Base-by-base conservation (phyloP, 1,284 basidiomycete species). In the Termitomyces sp. region DNA sequence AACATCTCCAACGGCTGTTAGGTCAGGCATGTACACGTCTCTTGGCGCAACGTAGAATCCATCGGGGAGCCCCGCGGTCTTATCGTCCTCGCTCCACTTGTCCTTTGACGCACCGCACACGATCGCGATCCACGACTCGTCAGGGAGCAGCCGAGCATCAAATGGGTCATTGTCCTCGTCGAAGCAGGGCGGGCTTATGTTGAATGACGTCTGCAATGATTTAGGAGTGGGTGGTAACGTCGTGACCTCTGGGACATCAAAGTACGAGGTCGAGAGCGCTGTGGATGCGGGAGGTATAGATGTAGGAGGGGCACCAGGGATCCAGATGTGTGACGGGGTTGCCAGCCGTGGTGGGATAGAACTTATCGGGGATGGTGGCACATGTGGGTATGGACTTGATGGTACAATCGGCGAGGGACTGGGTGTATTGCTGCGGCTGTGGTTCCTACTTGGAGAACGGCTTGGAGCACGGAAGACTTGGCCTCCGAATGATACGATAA, bases 21-120 rank as follows among this genome's bases (percentile, higher is more conserved):
- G 65, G 67, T 90, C 86, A 8, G 88, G 88, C 82, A 92, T 89
- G 67, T 90, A 90, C 38, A 89, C 81, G 62, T 88, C 81, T 67
- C 74, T 77, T 33, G 87, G 86, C 5, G 86, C 87, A 41, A 89
- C 79, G 63, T 80, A 91, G 69, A 90, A 89, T n/a, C 77, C 76
- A 19, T 82, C 78, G 0, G 88, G 88, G 12, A 90, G 66, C 41
- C 73, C 74, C 15, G 64, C 63, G 34, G 47, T 34, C 47, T 48
- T 48, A 44, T 72, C 73, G 40, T 72, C 72, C 30, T 73, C 68
- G 30, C 63, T 67, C 68, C 76, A 82, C 70, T 83, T 80, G 51
- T 80, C 79, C 60, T 81, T 81, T 39, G 83, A 77, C 31, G 86
- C 80, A 10, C 88, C 88, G 63, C 88, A 90, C 5, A 91, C 82